Base-by-base conservation (phyloP, 2,329 filamentous ascomycete species). In the Apiospora aurea region DNA sequence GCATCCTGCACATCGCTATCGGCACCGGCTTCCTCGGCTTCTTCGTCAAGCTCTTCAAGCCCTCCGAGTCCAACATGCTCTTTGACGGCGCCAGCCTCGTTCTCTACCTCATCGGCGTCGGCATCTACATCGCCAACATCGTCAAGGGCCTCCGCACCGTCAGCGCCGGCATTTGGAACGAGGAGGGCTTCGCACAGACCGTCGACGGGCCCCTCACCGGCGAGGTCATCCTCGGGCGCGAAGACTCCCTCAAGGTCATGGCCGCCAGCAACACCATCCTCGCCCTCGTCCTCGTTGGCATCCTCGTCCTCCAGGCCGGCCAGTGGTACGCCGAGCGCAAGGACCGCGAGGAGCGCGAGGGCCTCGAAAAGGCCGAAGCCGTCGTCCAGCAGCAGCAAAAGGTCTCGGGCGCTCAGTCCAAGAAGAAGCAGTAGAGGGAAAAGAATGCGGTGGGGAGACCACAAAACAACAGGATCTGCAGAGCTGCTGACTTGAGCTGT, bases 241-340 rank as follows among this genome's bases (percentile, higher is more conserved):
- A 98, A 84, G 96, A 99, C 81, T 96, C 91, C 78, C 85, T 99
- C 77, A 93, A 94, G 85, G 96, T 99, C 21, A 86, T 98, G 78
- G 91, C 95, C 44, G 96, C 96, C 10, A 97, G 94, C 82, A 97
- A 99, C 83, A 98, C 96, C 3, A 99, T 99, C 80, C 84, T 98
- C 72, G 96, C 96, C 47, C 88, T 99, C 64, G 94, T 99, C 43
- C 84, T 99, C 70, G 92, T 98, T 3, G 96, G 96, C 6, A 94
- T 99, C 13, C 82, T 99, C 75, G 94, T 98, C 46, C 84, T 99
- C 79, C 96, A 99, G 89, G 94, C 94, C 26, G 96, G 96, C 14
- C 94, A 98, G 88, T 98, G 96, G 96, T 99, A 99, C 85, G 96
- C 96, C 38, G 95, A 98, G 88, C 89, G 94, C 80, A 97, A 97